A percentile compares a stretch with the other conserved stretches of the same genome.
These are phyloP conservation scores for Debaryomycetaceae sp. DNA, from an alignment of 1,139 yeast genomes.

Conservation along the genomic window DNA sequence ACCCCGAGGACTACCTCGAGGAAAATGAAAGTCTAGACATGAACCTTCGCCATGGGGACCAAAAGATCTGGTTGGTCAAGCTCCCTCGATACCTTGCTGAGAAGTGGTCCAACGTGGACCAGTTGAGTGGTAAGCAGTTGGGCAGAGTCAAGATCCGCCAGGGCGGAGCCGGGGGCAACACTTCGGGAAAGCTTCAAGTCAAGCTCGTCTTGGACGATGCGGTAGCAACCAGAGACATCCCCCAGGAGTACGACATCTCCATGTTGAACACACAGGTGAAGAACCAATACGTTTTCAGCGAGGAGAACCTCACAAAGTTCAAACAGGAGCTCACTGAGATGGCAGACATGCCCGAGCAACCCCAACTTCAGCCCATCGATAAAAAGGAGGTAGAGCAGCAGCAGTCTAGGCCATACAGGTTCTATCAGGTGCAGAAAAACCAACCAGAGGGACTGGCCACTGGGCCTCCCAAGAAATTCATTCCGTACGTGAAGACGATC, in stretches of 20 bases:
- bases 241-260: slow-evolving; percentile 78
- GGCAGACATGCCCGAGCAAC: slow-evolving; percentile 46
- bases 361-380: slow-evolving; percentile 31
- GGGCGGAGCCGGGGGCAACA: slow-evolving; percentile 18
- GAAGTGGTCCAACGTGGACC: slow-evolving; percentile 66
- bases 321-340: slow-evolving; percentile 54
- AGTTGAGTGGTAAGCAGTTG: slow-evolving; percentile 65
- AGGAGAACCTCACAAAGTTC: slow-evolving; percentile 71
- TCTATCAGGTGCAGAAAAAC: slow-evolving; percentile 25
- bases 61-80: slow-evolving; percentile 88
- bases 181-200: slow-evolving; percentile 45
- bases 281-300: slow-evolving; percentile 88
- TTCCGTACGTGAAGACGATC: slow-evolving; percentile 74
- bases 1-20: slow-evolving; percentile 47
- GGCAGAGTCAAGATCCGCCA: slow-evolving; percentile 77
- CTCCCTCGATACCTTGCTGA: slow-evolving; percentile 84
- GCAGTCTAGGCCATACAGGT: slow-evolving; percentile 17
- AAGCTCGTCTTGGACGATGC: slow-evolving; percentile 51
- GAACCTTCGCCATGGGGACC: slow-evolving; percentile 48
- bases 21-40: slow-evolving; percentile 61
- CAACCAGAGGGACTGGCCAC: slow-evolving; percentile 9
- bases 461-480: slow-evolving; percentile 36
- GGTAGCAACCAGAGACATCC: slow-evolving; percentile 48
- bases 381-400: slow-evolving; percentile 28
- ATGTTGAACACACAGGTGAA: slow-evolving; percentile 74